A percentile compares a stretch with the other conserved stretches of the same genome.
phyloP scores from a whole-genome alignment of 192 early-diverging fungal species.

The Gonapodya prolifera region DNA sequence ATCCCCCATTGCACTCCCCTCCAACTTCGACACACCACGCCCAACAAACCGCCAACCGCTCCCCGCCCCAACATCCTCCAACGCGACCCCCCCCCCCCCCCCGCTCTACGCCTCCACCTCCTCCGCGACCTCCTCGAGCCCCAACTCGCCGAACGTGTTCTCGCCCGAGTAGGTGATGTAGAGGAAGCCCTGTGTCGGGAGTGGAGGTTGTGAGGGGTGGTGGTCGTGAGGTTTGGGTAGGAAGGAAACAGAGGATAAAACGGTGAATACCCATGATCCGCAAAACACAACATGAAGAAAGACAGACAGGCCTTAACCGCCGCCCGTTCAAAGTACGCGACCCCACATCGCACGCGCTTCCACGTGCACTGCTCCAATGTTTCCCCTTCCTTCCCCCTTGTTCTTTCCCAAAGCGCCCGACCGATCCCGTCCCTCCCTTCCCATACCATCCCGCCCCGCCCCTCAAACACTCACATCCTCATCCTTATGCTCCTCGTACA shows the following conservation, averaged over 20 bases:
- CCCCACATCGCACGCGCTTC: too few relatives aligned
- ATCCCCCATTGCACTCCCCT: too few relatives aligned
- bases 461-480: constrained; percentile 51
- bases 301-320: not conserved
- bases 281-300: not conserved
- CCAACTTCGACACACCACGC: too few relatives aligned
- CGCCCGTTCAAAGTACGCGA: too few relatives aligned
- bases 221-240: not conserved
- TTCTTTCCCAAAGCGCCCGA: too few relatives aligned
- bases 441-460: too few relatives aligned
- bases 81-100: not conserved
- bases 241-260: not conserved
- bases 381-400: too few relatives aligned
- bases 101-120: not conserved
- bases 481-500: constrained; percentile 96
- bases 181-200: constrained; percentile 74
- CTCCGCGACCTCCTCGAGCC: not conserved
- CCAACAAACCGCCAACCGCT: too few relatives aligned
- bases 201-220: not conserved
- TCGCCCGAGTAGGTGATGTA: constrained; percentile 86
- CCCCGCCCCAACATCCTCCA: not conserved
- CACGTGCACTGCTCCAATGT: too few relatives aligned
- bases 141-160: constrained; percentile 62
- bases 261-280: not conserved
- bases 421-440: too few relatives aligned